Evolutionary conservation across 2,329 filamentous ascomycete species (phyloP), one percentile per base, ranked within the genome.

Genomic region (Ascochyta rabiei): DNA sequence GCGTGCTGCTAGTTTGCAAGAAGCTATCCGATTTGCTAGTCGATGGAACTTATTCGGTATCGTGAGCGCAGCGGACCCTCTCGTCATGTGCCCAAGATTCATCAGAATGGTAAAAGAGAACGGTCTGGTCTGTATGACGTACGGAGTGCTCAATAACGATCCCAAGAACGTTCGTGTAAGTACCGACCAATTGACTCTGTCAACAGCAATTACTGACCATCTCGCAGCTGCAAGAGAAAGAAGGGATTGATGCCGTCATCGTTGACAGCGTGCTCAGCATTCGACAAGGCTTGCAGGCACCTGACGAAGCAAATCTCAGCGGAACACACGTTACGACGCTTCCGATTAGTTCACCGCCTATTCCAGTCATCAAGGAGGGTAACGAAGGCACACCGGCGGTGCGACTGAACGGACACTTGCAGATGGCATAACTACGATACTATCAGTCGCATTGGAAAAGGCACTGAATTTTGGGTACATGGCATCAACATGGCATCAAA

Each of bases 161-260:
- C 85, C 90, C 0, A 81, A 84, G 18, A 89, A 96, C 76, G 93
- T 96, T 31, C 88, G 93, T 82, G 90, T 95, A 82, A 76, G 86
- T 47, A 35, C 7, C 6, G 3, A 23, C 1, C 15, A 26, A 16
- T 19, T 8, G 1, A 15, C 4, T 16, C 12, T 30, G 6, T n/a
- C 18, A 15, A 33, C 19, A 13, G 7, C 30, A 10, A 18, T 16
- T 19, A n/a, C 46, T 64, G 12, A 65, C 47, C 3, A 1, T n/a
- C 60, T 45, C 64, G 62, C 71, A 93, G 87, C 80, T 89, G 60
- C 95, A 99, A 87, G 91, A 96, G 9, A 90, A 91, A 49, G 91
- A 97, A 76, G 93, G 95, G 42, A 97, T 99, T 58, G 95, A 99
- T 72, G 95, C 95, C 1, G 93, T 99, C 48, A 99, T 99, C 70